phyloP scores from a whole-genome alignment of 495 filamentous ascomycete species.

The Lindgomyces ingoldianus region DNA sequence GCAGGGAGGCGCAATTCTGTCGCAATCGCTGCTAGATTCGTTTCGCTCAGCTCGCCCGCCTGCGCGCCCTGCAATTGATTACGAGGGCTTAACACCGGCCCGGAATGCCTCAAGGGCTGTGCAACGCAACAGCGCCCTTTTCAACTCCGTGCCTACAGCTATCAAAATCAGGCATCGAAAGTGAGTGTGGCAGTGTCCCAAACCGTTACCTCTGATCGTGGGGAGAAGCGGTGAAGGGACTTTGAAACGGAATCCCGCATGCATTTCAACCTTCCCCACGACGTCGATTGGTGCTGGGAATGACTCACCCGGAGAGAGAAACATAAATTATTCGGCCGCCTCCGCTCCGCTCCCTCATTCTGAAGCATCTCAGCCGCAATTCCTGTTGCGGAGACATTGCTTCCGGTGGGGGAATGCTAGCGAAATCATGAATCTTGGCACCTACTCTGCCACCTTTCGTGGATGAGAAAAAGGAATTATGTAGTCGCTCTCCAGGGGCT shows the following conservation, averaged over 20 bases:
- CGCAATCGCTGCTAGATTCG: background rate
- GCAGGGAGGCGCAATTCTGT: no score
- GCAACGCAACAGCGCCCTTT: constrained; percentile 7
- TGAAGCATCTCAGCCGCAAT: background rate
- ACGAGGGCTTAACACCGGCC: background rate
- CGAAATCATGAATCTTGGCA: background rate
- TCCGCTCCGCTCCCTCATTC: background rate
- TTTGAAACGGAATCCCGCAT: background rate
- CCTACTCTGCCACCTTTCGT: background rate
- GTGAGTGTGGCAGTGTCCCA: background rate
- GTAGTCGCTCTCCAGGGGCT: no score
- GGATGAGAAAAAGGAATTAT: background rate
- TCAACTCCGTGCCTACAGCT: background rate
- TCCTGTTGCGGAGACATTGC: background rate
- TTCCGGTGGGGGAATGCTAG: background rate
- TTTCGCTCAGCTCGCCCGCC: background rate
- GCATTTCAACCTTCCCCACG: no score
- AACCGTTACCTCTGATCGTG: background rate
- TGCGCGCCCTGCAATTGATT: background rate
- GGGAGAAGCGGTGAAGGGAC: background rate
- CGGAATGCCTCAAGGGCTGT: background rate
- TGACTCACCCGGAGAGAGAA: background rate
- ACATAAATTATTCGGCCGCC: background rate
- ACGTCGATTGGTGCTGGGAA: background rate
- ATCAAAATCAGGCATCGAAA: background rate